Evolutionary conservation across 352 stramenopile genomes (phyloP).

Genomic region (Phytophthora pluvialis): DNA sequence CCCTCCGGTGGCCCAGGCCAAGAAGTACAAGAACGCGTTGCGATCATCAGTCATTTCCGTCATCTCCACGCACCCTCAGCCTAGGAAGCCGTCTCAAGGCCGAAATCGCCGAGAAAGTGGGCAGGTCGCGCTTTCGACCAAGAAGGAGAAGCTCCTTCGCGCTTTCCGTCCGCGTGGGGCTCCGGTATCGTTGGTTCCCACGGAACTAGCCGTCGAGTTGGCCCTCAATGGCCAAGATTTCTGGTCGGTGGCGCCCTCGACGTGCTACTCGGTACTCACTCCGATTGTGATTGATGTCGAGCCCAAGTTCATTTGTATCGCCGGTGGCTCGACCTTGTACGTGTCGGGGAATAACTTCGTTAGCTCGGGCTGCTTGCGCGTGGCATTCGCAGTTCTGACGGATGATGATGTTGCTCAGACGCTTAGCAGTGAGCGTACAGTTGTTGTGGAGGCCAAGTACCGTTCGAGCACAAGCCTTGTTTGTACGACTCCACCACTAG

Average conservation of each 20-base stretch:
- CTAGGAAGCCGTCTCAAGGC: not conserved
- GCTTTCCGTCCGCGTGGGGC: constrained; percentile 47
- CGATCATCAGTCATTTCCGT: constrained; percentile 60
- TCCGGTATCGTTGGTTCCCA: constrained; percentile 45
- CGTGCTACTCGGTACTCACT: constrained; percentile 44
- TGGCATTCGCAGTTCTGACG: constrained; percentile 52
- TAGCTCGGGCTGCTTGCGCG: constrained; percentile 42
- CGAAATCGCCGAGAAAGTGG: constrained; percentile 19
- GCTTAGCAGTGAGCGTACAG: constrained; percentile 10
- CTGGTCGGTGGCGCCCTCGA: constrained; percentile 50
- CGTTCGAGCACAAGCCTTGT: constrained; percentile 50
- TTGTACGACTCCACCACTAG: constrained; percentile 50
- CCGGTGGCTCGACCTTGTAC: constrained; percentile 44
- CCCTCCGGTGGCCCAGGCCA: constrained; percentile 25
- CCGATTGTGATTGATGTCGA: constrained; percentile 48
- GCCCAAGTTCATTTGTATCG: constrained; percentile 50
- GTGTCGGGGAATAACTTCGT: constrained; percentile 65
- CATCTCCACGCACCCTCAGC: constrained; percentile 42
- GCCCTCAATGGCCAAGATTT: constrained; percentile 77
- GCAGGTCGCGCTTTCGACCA: constrained; percentile 14
- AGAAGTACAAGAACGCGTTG: constrained; percentile 37
- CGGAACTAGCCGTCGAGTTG: constrained; percentile 57
- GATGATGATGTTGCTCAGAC: constrained; percentile 8
- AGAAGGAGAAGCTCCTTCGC: constrained; percentile 60
- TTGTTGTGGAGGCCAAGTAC: constrained; percentile 63